Conservation (phyloP, 2,329 filamentous ascomycete genomes). For the Pseudomassariella vexata region DNA sequence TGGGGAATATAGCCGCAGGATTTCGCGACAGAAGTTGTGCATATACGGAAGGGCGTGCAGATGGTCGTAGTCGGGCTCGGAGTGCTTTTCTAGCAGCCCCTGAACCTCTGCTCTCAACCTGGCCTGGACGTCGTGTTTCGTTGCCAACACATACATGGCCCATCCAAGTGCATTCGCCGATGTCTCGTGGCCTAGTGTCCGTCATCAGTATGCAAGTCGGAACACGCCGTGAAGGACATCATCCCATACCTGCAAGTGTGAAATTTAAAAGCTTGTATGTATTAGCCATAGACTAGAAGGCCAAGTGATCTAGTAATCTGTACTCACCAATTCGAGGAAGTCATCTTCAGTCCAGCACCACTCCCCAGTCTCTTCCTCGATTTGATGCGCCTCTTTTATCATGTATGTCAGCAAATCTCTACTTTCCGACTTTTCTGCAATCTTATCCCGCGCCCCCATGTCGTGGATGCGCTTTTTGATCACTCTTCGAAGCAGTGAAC, state of each 20-base stretch:
- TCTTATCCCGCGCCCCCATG: constrained; percentile 16
- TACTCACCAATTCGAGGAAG: constrained; percentile 25
- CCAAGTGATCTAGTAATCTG: no score
- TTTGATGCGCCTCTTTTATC: constrained; percentile 18
- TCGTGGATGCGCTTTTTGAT: constrained; percentile 21
- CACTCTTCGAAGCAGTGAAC: constrained; percentile 25
- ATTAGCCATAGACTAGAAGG: not conserved
- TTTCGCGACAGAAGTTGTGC: constrained; percentile 28
- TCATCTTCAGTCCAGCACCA: constrained; percentile 24
- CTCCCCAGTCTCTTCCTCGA: constrained; percentile 13
- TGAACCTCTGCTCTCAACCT: constrained; percentile 25
- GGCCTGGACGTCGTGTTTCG: constrained; percentile 23
- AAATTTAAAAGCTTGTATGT: constrained; percentile 13
- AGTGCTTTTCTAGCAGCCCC: constrained; percentile 8
- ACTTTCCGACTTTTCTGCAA: constrained; percentile 13
- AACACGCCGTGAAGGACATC: constrained; percentile 17
- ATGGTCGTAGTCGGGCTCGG: constrained; percentile 17
- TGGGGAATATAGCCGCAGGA: constrained; percentile 26
- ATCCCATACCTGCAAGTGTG: constrained; percentile 15
- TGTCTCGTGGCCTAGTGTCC: constrained; percentile 26
- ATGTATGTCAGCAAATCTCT: constrained; percentile 24
- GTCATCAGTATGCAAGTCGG: not conserved
- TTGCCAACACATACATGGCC: constrained; percentile 25
- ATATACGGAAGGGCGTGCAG: constrained; percentile 26
- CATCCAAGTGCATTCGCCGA: constrained; percentile 26